Base-by-base conservation (phyloP, 179 eudicot genomes). In the Pouteria campechiana region DNA sequence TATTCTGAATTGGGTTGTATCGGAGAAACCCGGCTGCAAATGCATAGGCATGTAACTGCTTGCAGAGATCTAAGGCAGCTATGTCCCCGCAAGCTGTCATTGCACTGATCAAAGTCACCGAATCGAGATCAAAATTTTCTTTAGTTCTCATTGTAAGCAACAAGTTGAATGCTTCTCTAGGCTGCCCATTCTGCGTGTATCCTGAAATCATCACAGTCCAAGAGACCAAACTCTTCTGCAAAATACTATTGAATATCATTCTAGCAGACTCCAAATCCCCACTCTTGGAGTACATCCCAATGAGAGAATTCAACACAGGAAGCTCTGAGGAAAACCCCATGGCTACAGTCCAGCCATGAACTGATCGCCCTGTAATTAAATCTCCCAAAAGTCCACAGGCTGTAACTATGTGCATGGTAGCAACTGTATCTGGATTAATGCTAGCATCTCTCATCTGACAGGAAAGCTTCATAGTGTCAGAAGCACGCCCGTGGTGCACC, bases 251-350 rank as follows among this genome's bases (percentile, higher is more conserved):
- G 16, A 60, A 60, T 9, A 52, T 30, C 1, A 46, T 45, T 48
- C 36, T 52, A 17, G 54, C 51, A 13, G 10, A 27, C 51, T 20
- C 27, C 14, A 18, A 34, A 10, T 45, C 46, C 0, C 44, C 32
- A 23, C 65, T 51, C 33, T 60, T 52, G 34, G 48, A 44, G 16
- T 60, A 60, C 58, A 59, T 50, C 24, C 52, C 23, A 17, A 52
- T 59, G 41, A 51, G 12, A 2, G 58, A 51, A 29, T 59, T 59
- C 21, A 38, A 34, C 11, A 60, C 21, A 30, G 44, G 39, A 15
- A 47, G 29, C 34, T 46, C 49, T 20, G 60, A 46, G 12, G 25
- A 48, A 41, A 14, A 53, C 5, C 59, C 54, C 27, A 17, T 23
- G 36, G 28, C 32, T 9, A 53, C 27, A 31, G 52, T 28, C 25